Evolutionary conservation across 2,329 filamentous ascomycete genomes (phyloP), one percentile per base, ranked within the genome.

Genomic region (Venturia nashicola): DNA sequence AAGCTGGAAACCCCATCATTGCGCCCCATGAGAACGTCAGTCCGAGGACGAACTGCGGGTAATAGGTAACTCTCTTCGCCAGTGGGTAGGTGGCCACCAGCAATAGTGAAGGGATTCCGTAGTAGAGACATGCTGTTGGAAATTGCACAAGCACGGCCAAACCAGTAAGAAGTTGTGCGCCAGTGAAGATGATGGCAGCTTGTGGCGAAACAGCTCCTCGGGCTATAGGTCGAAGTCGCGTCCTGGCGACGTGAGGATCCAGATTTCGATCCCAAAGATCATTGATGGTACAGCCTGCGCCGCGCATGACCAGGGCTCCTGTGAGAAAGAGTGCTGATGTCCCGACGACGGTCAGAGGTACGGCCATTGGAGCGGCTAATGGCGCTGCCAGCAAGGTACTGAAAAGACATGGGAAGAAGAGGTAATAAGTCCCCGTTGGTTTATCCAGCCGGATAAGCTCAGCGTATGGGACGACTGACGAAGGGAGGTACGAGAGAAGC

Each of bases 251-350:
- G 67, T 91, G 83, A 7, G 88, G 87, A 74, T 96, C 91, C 18
- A 96, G 85, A 69, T 94, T 89, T 63, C 90, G 85, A 74, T 96
- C 91, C 88, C 90, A 92, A 61, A 95, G 84, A 72, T 96, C 91
- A 72, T 96, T 96, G 76, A 95, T 91, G 20, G 88, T 88, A 74
- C 91, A 96, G 61, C 90, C 90, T 23, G 90, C 90, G 60, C 91
- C 89, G 66, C 91, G 88, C 89, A 96, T 94, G 68, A 96, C 82
- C 55, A 95, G 73, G 3, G 90, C 88, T 61, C 90, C 91, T 1
- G 84, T 80, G 70, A 88, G 83, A 76, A 95, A 94, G 59, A 94
- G 82, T 3, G 72, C 70, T 2, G 83, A 82, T 0, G 87, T 91
- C 60, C 84, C 81, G 39, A 88, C 68, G 20, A 90, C 84, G 14